phyloP scores from a whole-genome alignment of 495 filamentous ascomycete genomes.

The Hyaloscypha bicolor region DNA sequence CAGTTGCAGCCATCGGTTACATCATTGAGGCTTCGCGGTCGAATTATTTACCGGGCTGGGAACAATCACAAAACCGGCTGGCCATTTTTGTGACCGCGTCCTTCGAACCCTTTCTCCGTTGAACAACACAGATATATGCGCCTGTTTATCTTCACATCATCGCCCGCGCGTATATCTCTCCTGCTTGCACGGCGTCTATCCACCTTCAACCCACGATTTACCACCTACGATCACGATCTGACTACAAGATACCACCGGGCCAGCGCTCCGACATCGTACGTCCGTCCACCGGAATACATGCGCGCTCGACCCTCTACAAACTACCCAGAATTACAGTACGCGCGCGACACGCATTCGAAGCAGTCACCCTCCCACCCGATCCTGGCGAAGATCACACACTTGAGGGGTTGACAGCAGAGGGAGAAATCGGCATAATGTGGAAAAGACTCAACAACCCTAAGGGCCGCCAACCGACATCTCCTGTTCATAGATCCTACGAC shows the following conservation, averaged over 20 bases:
- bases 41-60: neutral
- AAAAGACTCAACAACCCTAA: constrained; percentile 30
- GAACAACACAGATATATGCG: neutral
- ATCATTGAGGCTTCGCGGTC: neutral
- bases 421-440: constrained; percentile 29
- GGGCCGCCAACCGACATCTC: constrained; percentile 21
- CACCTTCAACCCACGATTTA: neutral
- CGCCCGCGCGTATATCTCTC: neutral
- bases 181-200: neutral
- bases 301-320: neutral
- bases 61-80: neutral
- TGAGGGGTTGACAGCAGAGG: constrained; percentile 5
- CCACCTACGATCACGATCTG: constrained; percentile 2
- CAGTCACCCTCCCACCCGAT: neutral
- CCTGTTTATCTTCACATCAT: neutral
- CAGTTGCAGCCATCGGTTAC: neutral
- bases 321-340: neutral
- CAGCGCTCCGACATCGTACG: neutral
- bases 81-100: constrained; percentile 13
- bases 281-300: neutral
- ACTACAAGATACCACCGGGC: neutral
- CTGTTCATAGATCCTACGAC: constrained; percentile 12
- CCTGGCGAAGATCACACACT: constrained; percentile 25
- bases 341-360: neutral
- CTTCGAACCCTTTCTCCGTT: neutral